Evolutionary conservation across 1,284 basidiomycete genomes (phyloP), one percentile per base, ranked within the genome.

Genomic region (Puccinia novopanici): DNA sequence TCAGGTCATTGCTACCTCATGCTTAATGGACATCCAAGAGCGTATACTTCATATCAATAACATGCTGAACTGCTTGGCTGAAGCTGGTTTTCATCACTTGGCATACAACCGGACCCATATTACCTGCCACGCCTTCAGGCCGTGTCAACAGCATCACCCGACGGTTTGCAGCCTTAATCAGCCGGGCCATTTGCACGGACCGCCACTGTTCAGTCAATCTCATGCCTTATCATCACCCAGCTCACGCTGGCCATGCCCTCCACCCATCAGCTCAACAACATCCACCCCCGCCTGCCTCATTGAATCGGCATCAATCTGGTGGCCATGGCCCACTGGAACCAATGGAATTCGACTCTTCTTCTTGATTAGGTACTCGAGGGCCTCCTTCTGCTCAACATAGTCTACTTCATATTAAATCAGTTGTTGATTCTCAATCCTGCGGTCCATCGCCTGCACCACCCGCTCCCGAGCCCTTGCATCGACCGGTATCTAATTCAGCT

Each of bases 1-100:
- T n/a, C n/a, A n/a, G n/a, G n/a, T n/a, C n/a, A n/a, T n/a, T 98
- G 97, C 87, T 96, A 96, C 86, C 90, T 99, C 80, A 98, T 98
- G 95, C 95, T 98, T 86, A 96, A 99, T 85, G 95, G 99, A 87
- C 90, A 99, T 80, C 95, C 97, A 87, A 97, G 96, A 87, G 97
- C 97, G 0, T 99, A 99, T 87, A 92, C 94, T 0, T 95, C 97
- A 8, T 99, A 99, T 87, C 97, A 99, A 87, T 95, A 99, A 87
- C 30, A 45, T 45, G 24, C 48, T 79, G 54, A 79, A 63, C 45
- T 52, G 34, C 54, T 45, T 68, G 45, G 37, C 54, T 37, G 76
- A 79, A 10, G 61, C 24, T 30, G 68, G 68, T 42, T 79, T n/a
- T n/a, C n/a, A n/a, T n/a, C n/a, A n/a, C n/a, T n/a, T n/a, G n/a